These are phyloP conservation scores for Cadophora gregata DNA, from an alignment of 2,329 filamentous ascomycete species.

Conservation along the genomic window DNA sequence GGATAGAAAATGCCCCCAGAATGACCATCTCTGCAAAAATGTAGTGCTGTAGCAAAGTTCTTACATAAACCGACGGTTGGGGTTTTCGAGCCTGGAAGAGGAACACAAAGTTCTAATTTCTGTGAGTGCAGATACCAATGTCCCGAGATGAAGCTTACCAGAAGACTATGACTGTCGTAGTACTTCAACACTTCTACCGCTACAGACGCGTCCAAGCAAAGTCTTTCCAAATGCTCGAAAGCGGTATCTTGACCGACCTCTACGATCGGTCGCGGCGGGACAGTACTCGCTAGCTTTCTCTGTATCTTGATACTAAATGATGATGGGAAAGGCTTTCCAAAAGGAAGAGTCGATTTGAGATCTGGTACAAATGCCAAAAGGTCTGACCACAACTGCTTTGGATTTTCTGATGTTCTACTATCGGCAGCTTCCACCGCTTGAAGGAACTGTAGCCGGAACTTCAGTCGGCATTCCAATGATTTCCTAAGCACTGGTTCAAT, in stretches of 20 bases:
- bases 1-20: constrained; percentile 70
- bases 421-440: constrained; percentile 53
- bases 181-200: constrained; percentile 72
- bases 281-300: constrained; percentile 88
- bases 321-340: constrained; percentile 72
- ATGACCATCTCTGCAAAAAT: constrained; percentile 76
- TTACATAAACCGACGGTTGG: constrained; percentile 82
- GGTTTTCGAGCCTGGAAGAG: constrained; percentile 80
- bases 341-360: constrained; percentile 63
- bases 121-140: constrained; percentile 17
- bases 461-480: constrained; percentile 69
- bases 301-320: constrained; percentile 92
- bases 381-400: constrained; percentile 51
- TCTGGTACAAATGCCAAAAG: constrained; percentile 54
- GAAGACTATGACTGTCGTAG: constrained; percentile 69
- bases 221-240: constrained; percentile 68
- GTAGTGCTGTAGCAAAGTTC: constrained; percentile 78
- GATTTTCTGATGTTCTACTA: constrained; percentile 52
- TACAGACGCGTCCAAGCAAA: constrained; percentile 76
- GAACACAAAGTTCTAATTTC: constrained; percentile 69
- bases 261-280: constrained; percentile 90
- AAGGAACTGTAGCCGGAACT: constrained; percentile 70
- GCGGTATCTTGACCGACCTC: constrained; percentile 76
- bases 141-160: constrained; percentile 56
- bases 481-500: constrained; percentile 47